Evolutionary conservation across 2,329 filamentous ascomycete genomes (phyloP), one percentile per base, ranked within the genome.

Genomic region (Chrysoporthe puriensis): DNA sequence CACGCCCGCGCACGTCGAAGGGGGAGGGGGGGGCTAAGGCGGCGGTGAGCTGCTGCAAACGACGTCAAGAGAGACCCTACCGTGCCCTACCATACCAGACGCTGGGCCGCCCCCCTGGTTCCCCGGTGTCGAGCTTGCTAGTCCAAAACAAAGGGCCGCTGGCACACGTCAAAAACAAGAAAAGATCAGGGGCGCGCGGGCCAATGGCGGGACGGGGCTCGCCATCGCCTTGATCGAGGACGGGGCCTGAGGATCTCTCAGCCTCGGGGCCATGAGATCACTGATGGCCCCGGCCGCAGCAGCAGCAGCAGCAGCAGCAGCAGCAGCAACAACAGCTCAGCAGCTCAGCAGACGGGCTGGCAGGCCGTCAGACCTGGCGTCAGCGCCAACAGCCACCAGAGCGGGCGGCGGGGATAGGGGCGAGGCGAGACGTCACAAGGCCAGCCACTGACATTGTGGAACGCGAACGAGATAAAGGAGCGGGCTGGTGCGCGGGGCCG

Each of bases 21-120:
- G 50, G 50, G 36, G 2, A 4, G 26, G 26, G 26, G 26, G 26
- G 26, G 26, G 26, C 6, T 40, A 40, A 9, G 43, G 58, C 58
- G 48, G 58, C 58, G 58, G 58, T 61, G 58, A 54, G 50, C 50
- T 32, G 58, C 58, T 46, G 58, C 21, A 61, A 61, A 44, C 42
- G 58, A 62, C 46, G 44, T n/a, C 44, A 32, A 50, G n/a, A 18
- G 21, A 61, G 44, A 36, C 44, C 40, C 21, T 43, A 60, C 4
- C 11, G 16, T 26, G 26, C 26, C 26, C 26, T 26, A 26, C 26
- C 26, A 26, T 26, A 26, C 26, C 26, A 40, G 36, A 60, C 11
- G 18, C 7, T 46, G 11, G 26, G 26, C 26, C 26, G 26, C 13
- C 4, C 3, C 16, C 9, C n/a, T n/a, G 7, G 36, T 21, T 14